Evolutionary conservation across 768 basidiomycete species (phyloP).

Genomic region (Leccinum pellstonianum): DNA sequence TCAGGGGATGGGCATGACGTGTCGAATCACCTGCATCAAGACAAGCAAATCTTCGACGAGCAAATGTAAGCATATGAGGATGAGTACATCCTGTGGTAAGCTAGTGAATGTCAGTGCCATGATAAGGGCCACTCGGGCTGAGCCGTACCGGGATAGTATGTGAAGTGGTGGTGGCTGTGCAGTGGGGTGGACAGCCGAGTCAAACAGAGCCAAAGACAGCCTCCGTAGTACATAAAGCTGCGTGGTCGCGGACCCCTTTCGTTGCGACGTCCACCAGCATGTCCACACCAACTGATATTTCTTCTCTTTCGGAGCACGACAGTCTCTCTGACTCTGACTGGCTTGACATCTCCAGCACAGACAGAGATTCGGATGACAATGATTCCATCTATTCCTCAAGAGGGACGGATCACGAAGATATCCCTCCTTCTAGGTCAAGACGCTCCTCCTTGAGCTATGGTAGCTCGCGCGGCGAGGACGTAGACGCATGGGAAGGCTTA

Average conservation of each 20-base stretch:
- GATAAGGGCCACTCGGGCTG: background rate
- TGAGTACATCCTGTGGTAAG: constrained; percentile 46
- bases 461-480: constrained; percentile 66
- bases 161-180: background rate
- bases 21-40: constrained; percentile 45
- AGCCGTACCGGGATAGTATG: background rate
- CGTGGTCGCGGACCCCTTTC: constrained; percentile 31
- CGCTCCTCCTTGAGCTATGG: constrained; percentile 67
- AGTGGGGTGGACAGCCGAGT: constrained; percentile 6
- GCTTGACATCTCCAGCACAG: constrained; percentile 73
- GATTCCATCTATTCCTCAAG: constrained; percentile 58
- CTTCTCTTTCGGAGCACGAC: constrained; percentile 60
- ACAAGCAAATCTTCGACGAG: constrained; percentile 43
- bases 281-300: constrained; percentile 39
- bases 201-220: constrained; percentile 32
- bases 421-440: constrained; percentile 55
- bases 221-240: constrained; percentile 25
- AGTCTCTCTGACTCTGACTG: constrained; percentile 78
- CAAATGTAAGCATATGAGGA: constrained; percentile 37
- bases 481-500: constrained; percentile 79
- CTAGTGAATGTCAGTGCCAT: constrained; percentile 26
- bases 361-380: constrained; percentile 63
- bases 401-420: constrained; percentile 61
- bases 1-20: constrained; percentile 3
- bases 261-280: constrained; percentile 27